phyloP scores from a whole-genome alignment of 345 rosid genomes.

The Draba incana region DNA sequence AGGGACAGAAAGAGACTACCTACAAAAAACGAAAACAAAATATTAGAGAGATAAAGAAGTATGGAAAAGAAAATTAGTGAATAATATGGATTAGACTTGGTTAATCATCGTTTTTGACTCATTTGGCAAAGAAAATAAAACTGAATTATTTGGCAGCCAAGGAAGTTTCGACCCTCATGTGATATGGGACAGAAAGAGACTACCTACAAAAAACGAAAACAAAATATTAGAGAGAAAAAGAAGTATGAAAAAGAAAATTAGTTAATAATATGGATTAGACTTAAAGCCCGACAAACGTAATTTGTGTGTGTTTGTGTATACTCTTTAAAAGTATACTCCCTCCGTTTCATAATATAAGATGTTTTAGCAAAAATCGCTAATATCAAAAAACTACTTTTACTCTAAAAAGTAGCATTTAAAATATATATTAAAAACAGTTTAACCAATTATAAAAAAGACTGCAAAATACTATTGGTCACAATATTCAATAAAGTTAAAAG shows the following conservation, averaged over 20 bases:
- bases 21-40: neutral
- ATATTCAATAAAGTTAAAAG: no score
- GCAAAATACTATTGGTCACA: no score
- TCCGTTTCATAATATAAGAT: no score
- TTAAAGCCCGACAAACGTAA: neutral
- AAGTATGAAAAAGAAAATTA: neutral
- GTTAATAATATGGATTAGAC: neutral
- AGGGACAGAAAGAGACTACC: slow-evolving; percentile 28
- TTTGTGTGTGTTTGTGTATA: neutral
- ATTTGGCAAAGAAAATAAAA: slow-evolving; percentile 26
- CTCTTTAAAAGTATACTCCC: no score
- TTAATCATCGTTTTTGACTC: slow-evolving; percentile 36
- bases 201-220: neutral
- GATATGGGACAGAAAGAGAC: slow-evolving; percentile 33
- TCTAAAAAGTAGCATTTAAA: no score
- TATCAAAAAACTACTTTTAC: no score
- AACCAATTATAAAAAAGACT: no score
- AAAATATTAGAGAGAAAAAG: neutral
- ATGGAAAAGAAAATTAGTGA: neutral
- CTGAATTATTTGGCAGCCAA: slow-evolving; percentile 28
- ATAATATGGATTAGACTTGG: neutral
- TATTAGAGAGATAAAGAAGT: neutral
- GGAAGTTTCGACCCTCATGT: slow-evolving; percentile 29
- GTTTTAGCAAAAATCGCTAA: no score
- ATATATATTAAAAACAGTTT: no score